These are phyloP conservation scores for Aspergillus udagawae DNA, from an alignment of 2,329 filamentous ascomycete genomes.

Conservation along the genomic window DNA sequence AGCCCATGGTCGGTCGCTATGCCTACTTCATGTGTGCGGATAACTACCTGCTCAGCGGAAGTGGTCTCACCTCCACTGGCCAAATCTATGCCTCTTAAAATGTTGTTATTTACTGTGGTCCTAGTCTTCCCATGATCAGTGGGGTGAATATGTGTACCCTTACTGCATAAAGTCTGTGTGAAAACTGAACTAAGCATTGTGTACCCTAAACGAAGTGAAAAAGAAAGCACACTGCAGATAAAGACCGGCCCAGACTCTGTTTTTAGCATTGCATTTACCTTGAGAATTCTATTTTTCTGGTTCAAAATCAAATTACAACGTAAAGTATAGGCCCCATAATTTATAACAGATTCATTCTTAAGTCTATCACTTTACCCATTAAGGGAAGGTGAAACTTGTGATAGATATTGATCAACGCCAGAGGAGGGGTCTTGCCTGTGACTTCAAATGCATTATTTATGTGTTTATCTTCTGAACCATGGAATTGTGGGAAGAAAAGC, in stretches of 20 bases:
- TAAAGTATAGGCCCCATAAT: neutral
- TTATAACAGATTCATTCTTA: neutral
- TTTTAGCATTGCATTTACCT: neutral
- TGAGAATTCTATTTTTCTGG: too few species aligned
- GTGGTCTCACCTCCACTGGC: slow-evolving; percentile 26
- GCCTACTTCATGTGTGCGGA: slow-evolving; percentile 40
- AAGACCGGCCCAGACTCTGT: neutral
- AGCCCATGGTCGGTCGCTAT: slow-evolving; percentile 38
- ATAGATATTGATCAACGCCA: neutral
- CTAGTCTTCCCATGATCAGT: neutral
- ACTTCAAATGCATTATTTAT: too few species aligned
- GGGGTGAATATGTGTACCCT: neutral
- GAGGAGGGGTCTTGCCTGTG: neutral
- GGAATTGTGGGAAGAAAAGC: neutral
- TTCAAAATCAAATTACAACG: neutral
- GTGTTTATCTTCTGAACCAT: neutral
- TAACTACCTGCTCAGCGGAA: slow-evolving; percentile 28
- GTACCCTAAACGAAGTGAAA: neutral
- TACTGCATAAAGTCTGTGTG: neutral
- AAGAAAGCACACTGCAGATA: neutral
- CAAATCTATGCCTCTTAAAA: slow-evolving; percentile 20
- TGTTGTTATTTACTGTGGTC: too few species aligned
- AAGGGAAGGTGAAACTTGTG: neutral
- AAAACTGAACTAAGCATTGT: neutral
- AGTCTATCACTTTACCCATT: neutral